Base-by-base conservation (phyloP, 1,284 basidiomycete species). In the Amylostereum areolatum region DNA sequence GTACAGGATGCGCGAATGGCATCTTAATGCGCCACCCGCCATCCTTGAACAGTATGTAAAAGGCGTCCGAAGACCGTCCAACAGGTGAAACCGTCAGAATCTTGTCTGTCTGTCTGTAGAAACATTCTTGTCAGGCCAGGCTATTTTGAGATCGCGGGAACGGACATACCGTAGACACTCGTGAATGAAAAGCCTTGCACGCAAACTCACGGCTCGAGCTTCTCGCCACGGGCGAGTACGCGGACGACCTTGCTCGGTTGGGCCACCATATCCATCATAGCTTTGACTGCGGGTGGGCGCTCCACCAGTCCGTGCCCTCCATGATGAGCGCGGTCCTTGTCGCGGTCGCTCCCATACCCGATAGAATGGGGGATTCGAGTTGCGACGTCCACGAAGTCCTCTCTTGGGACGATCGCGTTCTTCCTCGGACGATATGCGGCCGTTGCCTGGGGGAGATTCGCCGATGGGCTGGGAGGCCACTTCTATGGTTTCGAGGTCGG, bases 141-240 rank as follows among this genome's bases (percentile, higher is more conserved):
- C 18, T 18, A 18, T 1, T 18, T 18, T 18, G 18, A 18, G 18
- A 18, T 18, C 18, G 18, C 18, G 18, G 18, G 34, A 35, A 35
- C 9, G 34, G 34, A 35, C 8, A 35, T 35, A 35, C 34, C 18
- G 18, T 18, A 18, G 18, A 18, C 18, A 18, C 18, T 18, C 18
- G 18, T 18, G 18, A 18, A 18, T 18, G 18, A 18, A 18, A 18
- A 18, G 18, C 18, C 18, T 18, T 18, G 18, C 18, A 18, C 18
- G 18, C 18, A 18, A 18, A 18, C 41, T 53, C 47, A 57, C 30
- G 73, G 72, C 35, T 90, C 86, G 52, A 90, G 68, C 66, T 89
- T 89, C 72, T 90, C 87, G 34, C 87, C 87, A 11, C 87, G 75
- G 4, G 87, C 85, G 49, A 90, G 77, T 24, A 90, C 82, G 25